Base-by-base conservation (phyloP, 78 protist genomes). In the Diacronema lutheri region DNA sequence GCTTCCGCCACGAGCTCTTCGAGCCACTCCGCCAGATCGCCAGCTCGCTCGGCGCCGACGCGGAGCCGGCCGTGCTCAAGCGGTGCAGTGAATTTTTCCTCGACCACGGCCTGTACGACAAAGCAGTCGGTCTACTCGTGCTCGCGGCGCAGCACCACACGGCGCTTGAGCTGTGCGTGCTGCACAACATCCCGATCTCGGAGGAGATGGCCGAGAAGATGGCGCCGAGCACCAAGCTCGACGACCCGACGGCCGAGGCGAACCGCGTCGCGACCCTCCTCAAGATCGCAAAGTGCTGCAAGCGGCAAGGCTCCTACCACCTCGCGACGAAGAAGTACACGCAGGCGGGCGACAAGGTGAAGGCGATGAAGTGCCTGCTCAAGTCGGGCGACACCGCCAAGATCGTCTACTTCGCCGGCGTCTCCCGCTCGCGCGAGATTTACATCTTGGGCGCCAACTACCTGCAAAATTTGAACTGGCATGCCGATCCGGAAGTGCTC, bases 391-490 rank as follows among this genome's bases (percentile, higher is more conserved):
- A 92, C 88, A 90, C 91, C 11, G 93, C 88, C 35, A 91, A 92
- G 86, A 89, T 93, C 64, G 31, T 93, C 66, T 88, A 76, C 84
- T 93, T 92, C 37, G 96, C 97, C 38, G 90, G 81, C 12, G 86
- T 83, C 21, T 88, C 94, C 41, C 66, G 91, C 16, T 35, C 86
- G 38, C 0, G 19, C 14, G 94, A 93, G 61, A 55, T 95, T 16
- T 95, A 86, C 76, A 83, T 95, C 57, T 6, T 92, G 23, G 96
- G 94, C 0, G 97, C 95, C 44, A 93, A 95, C 84, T 90, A 93
- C 73, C 92, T 95, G 57, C 89, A 85, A 44, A 71, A 66, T 0
- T 60, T 74, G 12, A 90, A 93, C 81, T 93, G 96, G 97, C 85
- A 92, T 61, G 41, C 16, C 21, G 85, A 92, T 61, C 83, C 93